phyloP scores from a whole-genome alignment of 2,329 filamentous ascomycete genomes.

The Pyricularia sp. region DNA sequence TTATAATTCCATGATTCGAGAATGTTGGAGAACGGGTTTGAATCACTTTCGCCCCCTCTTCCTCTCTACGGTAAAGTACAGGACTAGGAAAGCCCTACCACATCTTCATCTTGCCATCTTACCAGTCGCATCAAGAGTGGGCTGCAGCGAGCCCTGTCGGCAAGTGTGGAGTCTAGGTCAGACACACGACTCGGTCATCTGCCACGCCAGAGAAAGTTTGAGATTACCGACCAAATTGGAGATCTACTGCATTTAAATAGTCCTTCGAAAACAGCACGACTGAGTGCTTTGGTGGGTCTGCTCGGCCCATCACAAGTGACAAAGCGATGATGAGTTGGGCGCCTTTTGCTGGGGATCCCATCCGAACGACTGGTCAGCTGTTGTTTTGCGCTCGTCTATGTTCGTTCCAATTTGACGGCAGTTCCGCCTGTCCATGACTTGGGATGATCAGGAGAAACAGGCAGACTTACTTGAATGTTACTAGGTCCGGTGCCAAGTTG shows the following conservation, averaged over 20 bases:
- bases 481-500: neutral
- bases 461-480: neutral
- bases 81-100: neutral
- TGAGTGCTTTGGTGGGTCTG: neutral
- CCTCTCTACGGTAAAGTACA: neutral
- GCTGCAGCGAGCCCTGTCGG: neutral
- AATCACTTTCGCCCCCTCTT: neutral
- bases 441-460: neutral
- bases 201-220: neutral
- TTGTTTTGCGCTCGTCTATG: neutral
- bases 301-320: neutral
- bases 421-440: neutral
- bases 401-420: neutral
- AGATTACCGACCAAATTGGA: neutral
- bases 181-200: neutral
- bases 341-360: neutral
- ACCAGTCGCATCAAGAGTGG: neutral
- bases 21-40: neutral
- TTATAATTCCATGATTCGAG: neutral
- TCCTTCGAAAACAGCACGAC: neutral
- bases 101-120: neutral
- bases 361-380: neutral
- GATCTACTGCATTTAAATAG: neutral
- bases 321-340: neutral
- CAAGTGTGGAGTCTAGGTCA: neutral